Percentiles rank a stretch among this genome's conserved stretches.
Conservation (phyloP, 352 stramenopile species). For the Globisporangium cystogenes region DNA sequence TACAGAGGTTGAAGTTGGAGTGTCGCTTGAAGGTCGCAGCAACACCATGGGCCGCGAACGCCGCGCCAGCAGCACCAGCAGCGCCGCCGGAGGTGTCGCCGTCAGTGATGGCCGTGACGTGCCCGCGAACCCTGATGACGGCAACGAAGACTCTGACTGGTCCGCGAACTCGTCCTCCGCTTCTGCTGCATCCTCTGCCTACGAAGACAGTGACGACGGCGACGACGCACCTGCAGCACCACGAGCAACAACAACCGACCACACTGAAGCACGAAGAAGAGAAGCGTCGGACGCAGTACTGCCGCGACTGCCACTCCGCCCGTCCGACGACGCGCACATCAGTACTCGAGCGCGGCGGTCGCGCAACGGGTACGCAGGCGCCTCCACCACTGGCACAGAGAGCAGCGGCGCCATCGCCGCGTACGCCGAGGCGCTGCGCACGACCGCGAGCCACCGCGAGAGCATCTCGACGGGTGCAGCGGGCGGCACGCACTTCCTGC, state of each 20-base stretch:
- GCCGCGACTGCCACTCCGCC: no score
- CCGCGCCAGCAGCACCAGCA: no score
- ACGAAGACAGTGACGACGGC: background rate
- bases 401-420: conserved; percentile 9
- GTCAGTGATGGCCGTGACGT: no score
- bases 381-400: background rate
- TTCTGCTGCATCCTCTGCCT: background rate
- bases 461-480: conserved; percentile 17
- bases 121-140: no score
- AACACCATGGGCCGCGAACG: no score
- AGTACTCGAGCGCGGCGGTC: background rate
- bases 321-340: no score
- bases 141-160: background rate
- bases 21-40: no score
- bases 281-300: no score
- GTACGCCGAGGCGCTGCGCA: conserved; percentile 19
- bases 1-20: no score
- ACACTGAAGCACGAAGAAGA: no score
- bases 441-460: conserved; percentile 6
- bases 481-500: background rate
- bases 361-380: conserved; percentile 7
- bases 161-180: background rate
- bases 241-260: no score
- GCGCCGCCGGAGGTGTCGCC: no score
- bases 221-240: background rate